These are phyloP conservation scores for Solanum chacoense DNA, from an alignment of 305 asterid species.

Conservation along the genomic window DNA sequence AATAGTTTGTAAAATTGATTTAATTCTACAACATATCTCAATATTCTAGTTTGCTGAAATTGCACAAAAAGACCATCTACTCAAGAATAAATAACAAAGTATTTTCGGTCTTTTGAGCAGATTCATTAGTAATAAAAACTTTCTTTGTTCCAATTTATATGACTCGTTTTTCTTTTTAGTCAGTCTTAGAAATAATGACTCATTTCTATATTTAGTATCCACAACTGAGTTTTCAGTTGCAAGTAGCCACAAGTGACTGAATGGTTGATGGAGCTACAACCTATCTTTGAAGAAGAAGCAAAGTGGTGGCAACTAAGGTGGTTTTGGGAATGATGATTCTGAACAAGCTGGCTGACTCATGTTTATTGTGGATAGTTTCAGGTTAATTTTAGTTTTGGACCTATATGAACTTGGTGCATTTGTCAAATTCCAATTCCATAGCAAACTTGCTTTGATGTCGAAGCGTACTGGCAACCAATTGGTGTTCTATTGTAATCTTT, in stretches of 20 bases:
- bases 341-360: not conserved
- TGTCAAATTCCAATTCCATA: not conserved
- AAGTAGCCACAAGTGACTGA: not conserved
- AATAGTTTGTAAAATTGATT: not conserved
- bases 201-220: not conserved
- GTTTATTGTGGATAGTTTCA: not conserved
- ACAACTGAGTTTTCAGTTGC: not conserved
- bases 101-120: not conserved
- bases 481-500: not conserved
- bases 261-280: not conserved
- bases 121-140: not conserved
- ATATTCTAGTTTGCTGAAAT: not conserved
- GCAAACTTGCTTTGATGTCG: not conserved
- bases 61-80: not conserved
- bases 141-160: not conserved
- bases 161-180: not conserved
- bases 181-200: not conserved
- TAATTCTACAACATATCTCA: not conserved
- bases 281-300: not conserved
- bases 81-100: not conserved
- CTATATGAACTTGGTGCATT: not conserved
- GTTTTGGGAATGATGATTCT: not conserved
- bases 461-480: too few relatives aligned
- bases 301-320: not conserved
- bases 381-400: not conserved